Percentiles rank a stretch among this genome's conserved stretches.
Conservation (phyloP, 306 rosid species). For the Cucumis melo region DNA sequence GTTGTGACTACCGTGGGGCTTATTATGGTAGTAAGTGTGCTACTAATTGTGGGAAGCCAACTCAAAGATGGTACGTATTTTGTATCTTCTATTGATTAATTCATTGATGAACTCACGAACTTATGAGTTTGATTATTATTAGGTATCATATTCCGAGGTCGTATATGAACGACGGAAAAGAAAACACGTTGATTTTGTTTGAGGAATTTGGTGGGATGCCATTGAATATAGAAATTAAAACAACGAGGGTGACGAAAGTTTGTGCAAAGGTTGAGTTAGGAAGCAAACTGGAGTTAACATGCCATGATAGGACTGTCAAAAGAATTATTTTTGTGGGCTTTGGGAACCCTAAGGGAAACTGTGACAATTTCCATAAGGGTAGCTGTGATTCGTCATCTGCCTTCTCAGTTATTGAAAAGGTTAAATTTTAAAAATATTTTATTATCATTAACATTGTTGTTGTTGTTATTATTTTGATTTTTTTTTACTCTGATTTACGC, state of each 20-base stretch:
- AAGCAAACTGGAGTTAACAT: slow-evolving; percentile 10
- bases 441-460: too few relatives aligned
- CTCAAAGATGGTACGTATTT: slow-evolving; percentile 29
- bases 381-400: slow-evolving; percentile 7
- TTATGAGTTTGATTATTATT: too few relatives aligned
- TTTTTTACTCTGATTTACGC: background rate
- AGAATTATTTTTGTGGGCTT: slow-evolving; percentile 20
- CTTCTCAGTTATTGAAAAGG: background rate
- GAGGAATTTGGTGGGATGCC: slow-evolving; percentile 24
- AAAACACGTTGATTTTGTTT: background rate
- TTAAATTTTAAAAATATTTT: background rate
- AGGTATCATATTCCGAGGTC: slow-evolving; percentile 11
- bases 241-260: slow-evolving; percentile 5
- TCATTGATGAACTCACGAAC: too few relatives aligned
- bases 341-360: slow-evolving; percentile 6
- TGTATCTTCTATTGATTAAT: too few relatives aligned
- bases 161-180: background rate
- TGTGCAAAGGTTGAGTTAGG: slow-evolving; percentile 21
- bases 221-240: slow-evolving; percentile 10
- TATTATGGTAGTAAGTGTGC: slow-evolving; percentile 25
- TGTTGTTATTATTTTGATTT: too few relatives aligned
- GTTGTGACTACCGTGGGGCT: slow-evolving; percentile 39
- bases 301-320: slow-evolving; percentile 9
- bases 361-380: slow-evolving; percentile 3
- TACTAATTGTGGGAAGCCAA: slow-evolving; percentile 33